A percentile compares a stretch with the other conserved stretches of the same genome.
Evolutionary conservation across 2,329 filamentous ascomycete genomes (phyloP).

Genomic region (Fusarium devonianum): DNA sequence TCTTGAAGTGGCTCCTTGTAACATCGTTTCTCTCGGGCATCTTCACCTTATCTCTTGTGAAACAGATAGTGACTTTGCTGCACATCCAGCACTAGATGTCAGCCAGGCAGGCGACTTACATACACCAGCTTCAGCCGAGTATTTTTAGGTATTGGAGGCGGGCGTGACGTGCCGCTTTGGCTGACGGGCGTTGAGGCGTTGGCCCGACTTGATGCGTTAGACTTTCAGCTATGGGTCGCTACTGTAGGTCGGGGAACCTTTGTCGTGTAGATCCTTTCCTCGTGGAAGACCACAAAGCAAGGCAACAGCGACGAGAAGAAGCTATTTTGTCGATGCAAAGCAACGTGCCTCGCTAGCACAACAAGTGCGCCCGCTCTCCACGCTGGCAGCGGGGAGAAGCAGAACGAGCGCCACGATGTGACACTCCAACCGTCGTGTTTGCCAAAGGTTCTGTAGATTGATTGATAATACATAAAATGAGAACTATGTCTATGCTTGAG

Average conservation of each 20-base stretch:
- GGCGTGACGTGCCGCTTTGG: constrained; percentile 12
- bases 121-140: constrained; percentile 12
- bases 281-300: constrained; percentile 5
- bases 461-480: no score
- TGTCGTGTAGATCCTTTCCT: constrained; percentile 15
- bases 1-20: not conserved
- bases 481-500: no score
- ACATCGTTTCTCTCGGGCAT: constrained; percentile 1
- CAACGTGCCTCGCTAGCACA: no score
- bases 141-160: constrained; percentile 29
- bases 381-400: no score
- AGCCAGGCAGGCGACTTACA: constrained; percentile 10
- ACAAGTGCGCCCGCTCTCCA: no score
- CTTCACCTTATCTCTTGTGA: no score
- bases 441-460: no score
- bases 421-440: no score
- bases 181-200: constrained; percentile 11
- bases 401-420: no score
- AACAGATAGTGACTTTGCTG: no score
- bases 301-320: constrained; percentile 12
- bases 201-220: constrained; percentile 18
- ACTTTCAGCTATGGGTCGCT: constrained; percentile 27
- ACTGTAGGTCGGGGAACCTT: constrained; percentile 27
- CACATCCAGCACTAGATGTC: not conserved
- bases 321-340: no score